Evolutionary conservation across 2,329 filamentous ascomycete genomes (phyloP), one percentile per base, ranked within the genome.

Genomic region (Trichoderma sp.): DNA sequence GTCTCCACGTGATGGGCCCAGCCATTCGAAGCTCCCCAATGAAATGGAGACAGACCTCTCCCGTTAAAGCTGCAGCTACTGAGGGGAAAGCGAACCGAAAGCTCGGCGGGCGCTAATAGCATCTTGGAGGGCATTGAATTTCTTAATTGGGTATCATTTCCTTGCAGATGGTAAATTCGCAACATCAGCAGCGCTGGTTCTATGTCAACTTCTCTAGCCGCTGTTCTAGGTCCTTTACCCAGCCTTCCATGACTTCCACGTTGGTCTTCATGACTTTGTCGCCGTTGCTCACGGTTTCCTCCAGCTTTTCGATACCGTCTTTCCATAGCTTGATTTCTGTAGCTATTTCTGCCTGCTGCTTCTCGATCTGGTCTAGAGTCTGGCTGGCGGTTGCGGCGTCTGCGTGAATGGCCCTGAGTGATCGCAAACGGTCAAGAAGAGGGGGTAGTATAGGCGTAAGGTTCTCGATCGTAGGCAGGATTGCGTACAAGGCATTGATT

Each of bases 401-500:
- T 0, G 92, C 89, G 75, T 99, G 95, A 59, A 98, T 90, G 15
- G 90, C 88, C 68, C 92, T 87, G 67, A 99, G 83, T 9, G 93
- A 96, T 68, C 94, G 87, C 60, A 99, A 82, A 29, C 95, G 87
- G 74, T 97, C 93, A 12, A 99, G 84, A 10, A 98, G 84, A 5
- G 92, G 87, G 1, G 95, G 94, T 4, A 99, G 84, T 19, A 97
- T 84, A 1, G 95, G 95, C 6, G 92, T 86, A 8, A 99, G 84
- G 67, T 86, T 91, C 78, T 97, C 93, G 68, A 99, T 95, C 0
- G 92, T 95, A 1, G 93, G 90, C 17, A 99, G 82, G 3, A 93
- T 92, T 1, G 92, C 91, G 78, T 97, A 97, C 5, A 99, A 86
- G 1, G 94, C 92, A 71, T 97, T 95, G 77, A 99, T 91, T 77